Conservation (phyloP, 2,329 filamentous ascomycete genomes). For the Fusarium chuoi region DNA sequence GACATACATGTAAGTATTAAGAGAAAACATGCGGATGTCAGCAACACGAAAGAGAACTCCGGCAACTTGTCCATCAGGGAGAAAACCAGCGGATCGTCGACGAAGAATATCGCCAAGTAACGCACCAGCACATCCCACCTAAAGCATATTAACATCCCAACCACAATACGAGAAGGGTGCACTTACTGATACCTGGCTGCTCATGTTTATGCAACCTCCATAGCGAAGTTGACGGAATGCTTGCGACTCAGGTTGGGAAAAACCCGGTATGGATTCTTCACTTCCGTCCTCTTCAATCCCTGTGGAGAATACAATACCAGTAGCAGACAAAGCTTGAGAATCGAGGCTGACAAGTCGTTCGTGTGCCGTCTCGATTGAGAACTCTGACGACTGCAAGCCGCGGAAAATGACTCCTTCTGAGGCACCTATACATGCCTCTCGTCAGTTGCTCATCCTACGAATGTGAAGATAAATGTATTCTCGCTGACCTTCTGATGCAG, state of each 20-base stretch:
- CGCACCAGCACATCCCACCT: constrained; percentile 88
- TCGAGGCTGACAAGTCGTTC: constrained; percentile 67
- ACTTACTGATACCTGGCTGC: constrained; percentile 74
- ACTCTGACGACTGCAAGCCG: constrained; percentile 76
- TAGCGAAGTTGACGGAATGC: constrained; percentile 73
- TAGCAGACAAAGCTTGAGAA: constrained; percentile 14
- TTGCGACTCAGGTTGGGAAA: constrained; percentile 57
- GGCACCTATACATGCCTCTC: background rate
- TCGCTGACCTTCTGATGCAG: constrained; percentile 21
- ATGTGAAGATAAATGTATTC: background rate
- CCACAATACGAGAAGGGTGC: background rate
- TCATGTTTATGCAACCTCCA: constrained; percentile 76
- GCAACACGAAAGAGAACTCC: constrained; percentile 65
- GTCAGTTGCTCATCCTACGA: background rate
- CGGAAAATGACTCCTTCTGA: constrained; percentile 61
- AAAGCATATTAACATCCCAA: constrained; percentile 11
- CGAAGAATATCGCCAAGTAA: constrained; percentile 82
- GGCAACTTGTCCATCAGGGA: constrained; percentile 67
- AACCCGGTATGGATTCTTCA: constrained; percentile 49
- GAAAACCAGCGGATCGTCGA: constrained; percentile 64
- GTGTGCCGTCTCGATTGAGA: constrained; percentile 73
- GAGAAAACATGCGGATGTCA: constrained; percentile 78
- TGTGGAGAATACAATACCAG: constrained; percentile 36
- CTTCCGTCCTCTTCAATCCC: constrained; percentile 5
- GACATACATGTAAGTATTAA: constrained; percentile 77